Percentiles rank a stretch among this genome's conserved stretches.
Evolutionary conservation across 78 protist species (phyloP).

Genomic region (Planoprotostelium fungivorum): DNA sequence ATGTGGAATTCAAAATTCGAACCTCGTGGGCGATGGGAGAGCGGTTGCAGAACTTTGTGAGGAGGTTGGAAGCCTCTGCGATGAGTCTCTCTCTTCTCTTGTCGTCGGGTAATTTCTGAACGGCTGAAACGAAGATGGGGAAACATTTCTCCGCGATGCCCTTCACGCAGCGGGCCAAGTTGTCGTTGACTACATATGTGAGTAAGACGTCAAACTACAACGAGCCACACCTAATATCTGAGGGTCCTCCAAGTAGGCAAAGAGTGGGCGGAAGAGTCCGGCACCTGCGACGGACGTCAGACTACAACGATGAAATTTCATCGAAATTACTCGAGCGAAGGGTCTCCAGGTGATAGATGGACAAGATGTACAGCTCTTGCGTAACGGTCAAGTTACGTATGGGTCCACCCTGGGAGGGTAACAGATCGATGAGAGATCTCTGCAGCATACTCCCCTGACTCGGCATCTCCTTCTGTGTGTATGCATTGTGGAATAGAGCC

Average conservation of each 20-base stretch:
- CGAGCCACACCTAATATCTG: background rate
- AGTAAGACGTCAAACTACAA: background rate
- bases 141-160: background rate
- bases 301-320: background rate
- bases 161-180: background rate
- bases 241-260: constrained; percentile 52
- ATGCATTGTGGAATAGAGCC: background rate
- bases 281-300: background rate
- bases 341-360: constrained; percentile 43
- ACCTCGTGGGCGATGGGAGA: background rate
- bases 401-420: constrained; percentile 19
- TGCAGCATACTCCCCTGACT: background rate
- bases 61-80: background rate
- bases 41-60: background rate
- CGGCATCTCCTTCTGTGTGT: background rate
- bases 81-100: background rate
- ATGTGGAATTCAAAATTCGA: background rate
- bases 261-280: constrained; percentile 19
- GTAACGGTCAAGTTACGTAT: constrained; percentile 25
- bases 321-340: constrained; percentile 30
- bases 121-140: background rate
- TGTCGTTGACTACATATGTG: background rate
- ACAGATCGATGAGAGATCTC: constrained; percentile 8
- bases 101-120: background rate
- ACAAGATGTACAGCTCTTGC: constrained; percentile 32